phyloP scores from a whole-genome alignment of 148 eudicot genomes.

The Polygonum maritimum region DNA sequence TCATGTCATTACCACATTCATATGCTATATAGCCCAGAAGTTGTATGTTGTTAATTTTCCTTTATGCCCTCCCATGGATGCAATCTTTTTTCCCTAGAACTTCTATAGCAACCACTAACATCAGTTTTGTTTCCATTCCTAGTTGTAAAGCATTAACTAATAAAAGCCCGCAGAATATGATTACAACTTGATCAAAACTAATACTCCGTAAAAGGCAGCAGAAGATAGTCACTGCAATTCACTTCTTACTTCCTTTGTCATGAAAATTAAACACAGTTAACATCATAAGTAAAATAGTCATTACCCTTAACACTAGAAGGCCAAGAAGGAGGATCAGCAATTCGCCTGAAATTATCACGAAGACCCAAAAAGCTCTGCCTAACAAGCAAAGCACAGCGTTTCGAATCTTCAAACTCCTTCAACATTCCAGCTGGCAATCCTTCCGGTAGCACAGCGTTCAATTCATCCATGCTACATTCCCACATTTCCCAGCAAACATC shows the following conservation, averaged over 20 bases:
- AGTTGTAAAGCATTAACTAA: not conserved
- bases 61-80: not conserved
- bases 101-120: not conserved
- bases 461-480: slow-evolving; percentile 35
- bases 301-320: slow-evolving; percentile 39
- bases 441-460: slow-evolving; percentile 62
- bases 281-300: not conserved
- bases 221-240: not conserved
- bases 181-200: not conserved
- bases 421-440: slow-evolving; percentile 76
- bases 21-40: not conserved
- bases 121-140: not conserved
- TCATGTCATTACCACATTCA: not conserved
- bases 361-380: slow-evolving; percentile 78
- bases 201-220: not conserved
- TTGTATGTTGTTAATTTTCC: not conserved
- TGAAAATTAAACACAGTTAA: not conserved
- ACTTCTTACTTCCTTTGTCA: not conserved
- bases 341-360: slow-evolving; percentile 78
- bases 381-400: slow-evolving; percentile 58
- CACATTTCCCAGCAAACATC: not conserved
- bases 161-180: not conserved
- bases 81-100: not conserved
- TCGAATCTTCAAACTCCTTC: slow-evolving; percentile 79
- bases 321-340: slow-evolving; percentile 70